phyloP scores from a whole-genome alignment of 2,329 filamentous ascomycete genomes.

The Pyricularia grisea region DNA sequence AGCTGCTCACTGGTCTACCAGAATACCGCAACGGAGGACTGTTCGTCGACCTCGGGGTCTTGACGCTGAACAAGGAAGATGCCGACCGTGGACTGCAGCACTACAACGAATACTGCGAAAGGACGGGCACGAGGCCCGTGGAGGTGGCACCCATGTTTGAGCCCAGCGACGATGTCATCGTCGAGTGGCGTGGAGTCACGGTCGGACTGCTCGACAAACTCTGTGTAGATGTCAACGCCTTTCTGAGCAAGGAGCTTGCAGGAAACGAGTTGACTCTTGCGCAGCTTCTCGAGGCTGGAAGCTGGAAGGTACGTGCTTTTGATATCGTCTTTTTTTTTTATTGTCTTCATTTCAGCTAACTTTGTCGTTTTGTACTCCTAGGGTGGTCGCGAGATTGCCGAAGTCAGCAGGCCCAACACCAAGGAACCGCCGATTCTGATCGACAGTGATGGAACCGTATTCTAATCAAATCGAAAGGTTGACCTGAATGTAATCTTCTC shows the following conservation, averaged over 20 bases:
- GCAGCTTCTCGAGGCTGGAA: slow-evolving; percentile 90
- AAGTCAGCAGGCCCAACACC: slow-evolving; percentile 90
- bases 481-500: background rate
- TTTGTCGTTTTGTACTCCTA: slow-evolving; percentile 14
- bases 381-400: slow-evolving; percentile 92
- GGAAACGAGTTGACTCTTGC: slow-evolving; percentile 68
- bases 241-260: slow-evolving; percentile 51
- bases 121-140: slow-evolving; percentile 54
- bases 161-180: slow-evolving; percentile 49
- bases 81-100: slow-evolving; percentile 31
- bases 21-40: slow-evolving; percentile 67
- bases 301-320: slow-evolving; percentile 73
- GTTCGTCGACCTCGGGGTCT: slow-evolving; percentile 49
- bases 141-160: slow-evolving; percentile 51
- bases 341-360: slow-evolving; percentile 1
- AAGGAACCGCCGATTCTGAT: slow-evolving; percentile 96
- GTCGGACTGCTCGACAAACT: slow-evolving; percentile 50
- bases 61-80: slow-evolving; percentile 38
- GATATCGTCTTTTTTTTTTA: slow-evolving; percentile 3
- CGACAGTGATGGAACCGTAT: slow-evolving; percentile 91
- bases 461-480: slow-evolving; percentile 25
- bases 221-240: slow-evolving; percentile 46
- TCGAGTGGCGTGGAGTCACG: slow-evolving; percentile 57
- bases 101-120: slow-evolving; percentile 56
- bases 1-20: slow-evolving; percentile 56